phyloP scores from a whole-genome alignment of 2,329 filamentous ascomycete genomes.

The Hymenoscyphus albidus region DNA sequence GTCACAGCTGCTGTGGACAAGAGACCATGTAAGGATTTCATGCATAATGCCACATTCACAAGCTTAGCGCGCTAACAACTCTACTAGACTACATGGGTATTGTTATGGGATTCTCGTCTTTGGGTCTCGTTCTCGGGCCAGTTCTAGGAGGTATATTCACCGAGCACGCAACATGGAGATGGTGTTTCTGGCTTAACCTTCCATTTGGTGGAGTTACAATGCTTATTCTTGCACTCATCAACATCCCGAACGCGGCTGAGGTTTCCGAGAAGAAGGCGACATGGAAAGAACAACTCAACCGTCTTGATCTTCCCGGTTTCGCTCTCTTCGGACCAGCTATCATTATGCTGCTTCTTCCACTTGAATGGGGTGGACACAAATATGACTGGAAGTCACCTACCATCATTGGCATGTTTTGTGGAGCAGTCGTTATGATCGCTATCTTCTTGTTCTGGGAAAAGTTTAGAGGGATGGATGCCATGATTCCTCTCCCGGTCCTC shows the following conservation, averaged over 20 bases:
- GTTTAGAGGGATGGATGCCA: conserved; percentile 42
- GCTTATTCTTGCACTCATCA: conserved; percentile 37
- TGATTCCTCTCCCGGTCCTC: conserved; percentile 24
- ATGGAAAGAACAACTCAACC: conserved; percentile 14
- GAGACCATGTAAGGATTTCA: conserved; percentile 12
- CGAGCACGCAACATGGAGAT: conserved; percentile 13
- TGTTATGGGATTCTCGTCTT: conserved; percentile 11
- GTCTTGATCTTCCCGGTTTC: conserved; percentile 35
- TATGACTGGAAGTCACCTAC: conserved; percentile 25
- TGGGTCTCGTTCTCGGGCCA: conserved; percentile 12
- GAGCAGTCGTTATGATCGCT: conserved; percentile 27
- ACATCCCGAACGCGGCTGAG: conserved; percentile 25
- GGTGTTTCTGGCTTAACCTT: conserved; percentile 36
- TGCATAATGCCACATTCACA: background rate
- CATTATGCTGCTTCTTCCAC: conserved; percentile 40
- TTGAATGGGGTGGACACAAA: conserved; percentile 43
- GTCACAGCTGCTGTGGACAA: conserved; percentile 17
- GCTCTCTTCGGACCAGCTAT: conserved; percentile 34
- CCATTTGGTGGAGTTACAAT: conserved; percentile 37
- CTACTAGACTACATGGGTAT: conserved; percentile 9
- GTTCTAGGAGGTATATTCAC: conserved; percentile 16
- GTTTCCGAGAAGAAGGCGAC: conserved; percentile 1
- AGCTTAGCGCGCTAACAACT: background rate
- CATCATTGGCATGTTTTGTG: conserved; percentile 35
- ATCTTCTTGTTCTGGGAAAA: conserved; percentile 35